These are phyloP conservation scores for Sporothrix brasiliensis DNA, from an alignment of 2,329 filamentous ascomycete genomes.

Conservation along the genomic window DNA sequence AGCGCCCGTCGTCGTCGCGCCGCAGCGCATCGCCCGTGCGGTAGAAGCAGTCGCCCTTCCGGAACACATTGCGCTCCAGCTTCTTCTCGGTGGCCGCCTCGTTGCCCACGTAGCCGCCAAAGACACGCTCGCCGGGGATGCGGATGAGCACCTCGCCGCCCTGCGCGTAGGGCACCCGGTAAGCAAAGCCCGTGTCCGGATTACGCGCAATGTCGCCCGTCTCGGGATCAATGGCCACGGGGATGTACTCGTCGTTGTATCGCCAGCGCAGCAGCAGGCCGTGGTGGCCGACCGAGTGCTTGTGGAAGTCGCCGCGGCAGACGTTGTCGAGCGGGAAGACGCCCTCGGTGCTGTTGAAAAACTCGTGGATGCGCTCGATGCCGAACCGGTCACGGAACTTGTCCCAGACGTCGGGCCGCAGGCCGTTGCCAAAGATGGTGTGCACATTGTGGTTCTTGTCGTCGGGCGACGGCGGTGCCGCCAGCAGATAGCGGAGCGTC, in stretches of 20 bases:
- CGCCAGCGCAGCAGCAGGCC: slow-evolving; percentile 61
- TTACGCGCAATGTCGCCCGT: slow-evolving; percentile 69
- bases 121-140: slow-evolving; percentile 59
- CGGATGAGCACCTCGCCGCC: slow-evolving; percentile 77
- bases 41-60: slow-evolving; percentile 69
- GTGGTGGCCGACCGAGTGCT: slow-evolving; percentile 70
- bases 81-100: slow-evolving; percentile 68
- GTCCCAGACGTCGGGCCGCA: slow-evolving; percentile 70
- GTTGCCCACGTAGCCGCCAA: slow-evolving; percentile 72
- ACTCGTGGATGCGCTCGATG: slow-evolving; percentile 66
- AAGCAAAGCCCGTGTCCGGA: slow-evolving; percentile 67
- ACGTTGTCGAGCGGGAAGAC: slow-evolving; percentile 65
- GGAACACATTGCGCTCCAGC: slow-evolving; percentile 65
- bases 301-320: slow-evolving; percentile 63
- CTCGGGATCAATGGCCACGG: slow-evolving; percentile 69
- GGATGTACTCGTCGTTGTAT: slow-evolving; percentile 60
- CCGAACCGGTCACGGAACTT: slow-evolving; percentile 66
- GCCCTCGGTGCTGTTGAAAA: slow-evolving; percentile 78
- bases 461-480: slow-evolving; percentile 64
- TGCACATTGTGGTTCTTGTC: slow-evolving; percentile 62
- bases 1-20: slow-evolving; percentile 63
- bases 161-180: slow-evolving; percentile 63
- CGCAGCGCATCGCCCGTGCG: slow-evolving; percentile 68
- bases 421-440: slow-evolving; percentile 66
- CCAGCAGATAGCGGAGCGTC: slow-evolving; percentile 72